Base-by-base conservation (phyloP, 2,329 filamentous ascomycete species). In the Geosmithia morbida region DNA sequence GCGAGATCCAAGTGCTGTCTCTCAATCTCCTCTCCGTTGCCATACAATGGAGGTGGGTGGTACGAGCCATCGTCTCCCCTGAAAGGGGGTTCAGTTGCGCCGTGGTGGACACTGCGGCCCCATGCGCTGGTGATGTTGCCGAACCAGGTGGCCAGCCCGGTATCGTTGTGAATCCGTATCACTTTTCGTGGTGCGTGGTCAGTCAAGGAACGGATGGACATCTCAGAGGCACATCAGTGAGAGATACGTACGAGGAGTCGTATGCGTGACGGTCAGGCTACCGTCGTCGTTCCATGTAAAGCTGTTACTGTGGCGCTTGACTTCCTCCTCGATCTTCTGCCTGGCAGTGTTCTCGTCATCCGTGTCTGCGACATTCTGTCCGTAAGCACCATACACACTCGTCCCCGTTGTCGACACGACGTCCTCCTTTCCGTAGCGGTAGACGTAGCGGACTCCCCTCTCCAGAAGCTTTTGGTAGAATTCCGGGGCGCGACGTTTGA, bases 71-170 rank as follows among this genome's bases (percentile, higher is more conserved):
- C 58, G 41, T 62, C 59, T 3, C 59, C 59, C 16, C 51, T 53
- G 47, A 60, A 61, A 0, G 60, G 59, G 10, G 55, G 53, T 18
- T 54, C 50, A 1, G 60, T 63, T 29, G 59, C 61, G 14, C 60
- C 59, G 45, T 62, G 61, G 29, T 59, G 54, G 16, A 47, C 53
- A 44, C 59, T 62, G 13, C 59, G 55, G 4, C 59, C 61, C 60
- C 60, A 63, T 2, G 60, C 60, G 16, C 56, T 59, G 7, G 61
- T 62, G n/a, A 64, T 49, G 45, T 62, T 62, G 7, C 61, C 61
- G 42, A 64, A 64, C 51, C 56, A 63, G 0, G 56, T 57, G 0
- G 55, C 52, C 2, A 56, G 46, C 1, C 53, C 56, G 1, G 55
- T 60, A 10, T 56, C 52, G 8, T 57, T 46, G 44, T 61, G 58